Base-by-base conservation (phyloP, 768 basidiomycete species). In the Amanita muscaria region DNA sequence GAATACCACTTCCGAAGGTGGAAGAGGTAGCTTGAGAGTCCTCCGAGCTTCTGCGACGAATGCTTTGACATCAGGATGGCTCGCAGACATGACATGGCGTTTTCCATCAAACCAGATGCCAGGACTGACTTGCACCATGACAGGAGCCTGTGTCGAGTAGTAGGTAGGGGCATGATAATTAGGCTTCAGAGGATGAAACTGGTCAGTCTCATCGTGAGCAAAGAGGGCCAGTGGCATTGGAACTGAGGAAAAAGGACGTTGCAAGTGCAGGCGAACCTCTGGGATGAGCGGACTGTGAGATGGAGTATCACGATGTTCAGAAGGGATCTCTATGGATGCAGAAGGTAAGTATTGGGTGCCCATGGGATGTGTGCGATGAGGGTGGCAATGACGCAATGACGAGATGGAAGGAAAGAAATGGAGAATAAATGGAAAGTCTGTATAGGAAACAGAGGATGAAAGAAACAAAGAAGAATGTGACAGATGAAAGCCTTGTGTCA, bases 11-110 rank as follows among this genome's bases (percentile, higher is more conserved):
- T 72, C 61, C 32, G 69, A 65, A 40, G 74, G 54, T 27, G 64
- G 46, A 25, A 60, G 3, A 43, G 73, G 63, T 48, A 76, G 59
- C 9, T 52, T 60, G 56, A 64, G 61, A 58, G 51, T 63, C 51
- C 41, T 39, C 45, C 72, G 64, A 43, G 69, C 67, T 31, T 61
- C 61, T 3, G 59, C 55, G 51, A 82, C 70, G 53, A 75, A 73
- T 15, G 59, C 52, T 40, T 68, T 65, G 4, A 80, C 77, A 22
- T 65, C 62, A 14, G 76, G 74, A 31, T 71, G 64, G 30, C 65
- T 67, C 11, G 68, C 64, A 14, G 74, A 75, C 51, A 73, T 64
- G 18, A 72, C 60, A 23, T 65, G 45, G 42, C 59, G 54, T 30
- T 56, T 56, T 9, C 68, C 67, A 48, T 70, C 62, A 10, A 57